Evolutionary conservation across 176 grass and related monocot genomes (phyloP), one percentile per base, ranked within the genome.

Genomic region (Phoenix dactylifera): DNA sequence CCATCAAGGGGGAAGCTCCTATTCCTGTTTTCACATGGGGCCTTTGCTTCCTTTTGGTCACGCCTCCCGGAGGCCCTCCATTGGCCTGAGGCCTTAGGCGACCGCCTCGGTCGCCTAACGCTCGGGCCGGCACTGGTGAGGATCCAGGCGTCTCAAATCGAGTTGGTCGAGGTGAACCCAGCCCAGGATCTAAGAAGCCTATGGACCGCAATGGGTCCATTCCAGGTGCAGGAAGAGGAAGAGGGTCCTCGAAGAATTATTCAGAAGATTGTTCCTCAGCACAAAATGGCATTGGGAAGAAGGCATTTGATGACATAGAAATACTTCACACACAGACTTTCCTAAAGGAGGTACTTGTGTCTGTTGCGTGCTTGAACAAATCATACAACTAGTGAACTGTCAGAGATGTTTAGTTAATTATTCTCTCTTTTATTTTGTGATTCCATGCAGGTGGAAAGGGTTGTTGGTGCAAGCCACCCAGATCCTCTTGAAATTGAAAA

Each of bases 401-500:
- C 6, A 35, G 32, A 35, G 6, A 35, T 9, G 32, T 35, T 10
- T 35, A 9, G 32, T 35, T 35, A 35, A 35, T 35, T 35, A 7
- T 65, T 51, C 67, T 28, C 48, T 17, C 66, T 75, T 58, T 57
- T 26, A 29, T 56, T 59, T 71, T 50, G 39, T 51, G 24, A 48
- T 35, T 35, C 32, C 32, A 10, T 35, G 26, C 59, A 72, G 94
- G 94, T 98, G 18, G 88, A 98, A 71, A 93, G 84, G 20, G 20
- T 20, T 20, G 20, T 20, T 20, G 20, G 32, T 26, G 50, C 16
- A 52, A 86, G 70, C 57, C 84, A 88, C 71, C 88, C 94, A 59
- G 83, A 79, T 92, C 71, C 78, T 72, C 29, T 25, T 68, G 84
- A 86, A 70, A 86, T 92, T 64, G 94, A 93, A 23, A 92, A 79